These are phyloP conservation scores for Trametes meyenii DNA, from an alignment of 768 basidiomycete genomes.

Conservation along the genomic window DNA sequence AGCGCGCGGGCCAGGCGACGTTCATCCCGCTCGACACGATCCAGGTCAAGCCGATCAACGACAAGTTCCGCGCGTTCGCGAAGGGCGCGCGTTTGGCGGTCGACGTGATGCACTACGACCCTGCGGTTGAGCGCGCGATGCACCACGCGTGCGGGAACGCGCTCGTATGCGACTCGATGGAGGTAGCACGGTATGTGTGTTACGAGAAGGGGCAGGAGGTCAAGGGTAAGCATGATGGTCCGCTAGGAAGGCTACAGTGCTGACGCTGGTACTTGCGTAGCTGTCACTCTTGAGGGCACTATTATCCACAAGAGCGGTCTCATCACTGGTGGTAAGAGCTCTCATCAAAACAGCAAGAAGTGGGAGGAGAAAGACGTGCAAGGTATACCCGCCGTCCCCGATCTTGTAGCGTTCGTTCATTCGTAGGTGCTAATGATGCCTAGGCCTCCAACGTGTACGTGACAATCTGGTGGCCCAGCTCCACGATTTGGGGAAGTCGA, in stretches of 20 bases:
- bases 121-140: conserved; percentile 90
- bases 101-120: conserved; percentile 63
- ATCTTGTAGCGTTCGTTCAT: background rate
- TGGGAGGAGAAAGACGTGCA: conserved; percentile 96
- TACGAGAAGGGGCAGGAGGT: conserved; percentile 97
- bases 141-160: conserved; percentile 96
- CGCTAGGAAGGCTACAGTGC: background rate
- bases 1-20: conserved; percentile 93
- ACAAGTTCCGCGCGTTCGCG: conserved; percentile 91
- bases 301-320: conserved; percentile 97
- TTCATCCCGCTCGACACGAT: conserved; percentile 99
- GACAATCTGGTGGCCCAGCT: conserved; percentile 76
- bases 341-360: conserved; percentile 75
- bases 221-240: conserved; percentile 64
- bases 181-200: conserved; percentile 85
- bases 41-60: conserved; percentile 90
- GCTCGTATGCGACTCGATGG: conserved; percentile 94
- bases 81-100: conserved; percentile 68
- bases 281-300: conserved; percentile 95
- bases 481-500: conserved; percentile 81
- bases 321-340: conserved; percentile 92
- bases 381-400: conserved; percentile 46
- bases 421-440: background rate
- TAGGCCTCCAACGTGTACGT: conserved; percentile 60
- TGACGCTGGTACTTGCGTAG: conserved; percentile 42